A percentile compares a stretch with the other conserved stretches of the same genome.
phyloP scores from a whole-genome alignment of 192 early-diverging fungal genomes.

The Coemansia pectinata region DNA sequence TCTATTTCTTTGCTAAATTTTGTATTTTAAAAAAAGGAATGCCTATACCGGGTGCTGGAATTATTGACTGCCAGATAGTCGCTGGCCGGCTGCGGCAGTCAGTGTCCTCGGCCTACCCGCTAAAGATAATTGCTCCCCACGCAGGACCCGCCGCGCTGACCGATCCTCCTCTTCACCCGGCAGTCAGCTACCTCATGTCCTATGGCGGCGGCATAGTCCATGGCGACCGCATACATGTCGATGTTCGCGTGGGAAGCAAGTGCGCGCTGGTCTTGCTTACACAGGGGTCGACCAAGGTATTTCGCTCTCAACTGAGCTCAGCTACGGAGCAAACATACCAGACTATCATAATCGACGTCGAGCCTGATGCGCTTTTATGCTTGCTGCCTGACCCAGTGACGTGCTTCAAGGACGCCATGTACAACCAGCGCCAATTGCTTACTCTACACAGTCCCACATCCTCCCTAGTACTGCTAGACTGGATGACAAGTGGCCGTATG shows the following conservation, averaged over 20 bases:
- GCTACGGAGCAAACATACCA: slow-evolving; percentile 47
- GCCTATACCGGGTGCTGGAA: slow-evolving; percentile 38
- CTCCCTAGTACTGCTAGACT: slow-evolving; percentile 76
- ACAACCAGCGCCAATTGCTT: slow-evolving; percentile 64
- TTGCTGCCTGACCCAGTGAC: slow-evolving; percentile 80
- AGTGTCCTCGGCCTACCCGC: slow-evolving; percentile 44
- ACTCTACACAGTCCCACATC: slow-evolving; percentile 44
- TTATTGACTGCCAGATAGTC: slow-evolving; percentile 37
- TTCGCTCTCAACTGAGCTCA: slow-evolving; percentile 41
- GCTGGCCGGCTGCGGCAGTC: slow-evolving; percentile 33
- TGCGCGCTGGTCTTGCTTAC: slow-evolving; percentile 69
- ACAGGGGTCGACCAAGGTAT: slow-evolving; percentile 87
- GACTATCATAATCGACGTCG: slow-evolving; percentile 52
- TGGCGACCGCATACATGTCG: slow-evolving; percentile 64
- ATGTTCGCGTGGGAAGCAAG: slow-evolving; percentile 53
- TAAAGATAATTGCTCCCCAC: slow-evolving; percentile 53
- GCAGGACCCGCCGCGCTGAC: background rate
- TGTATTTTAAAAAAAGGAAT: slow-evolving; percentile 7
- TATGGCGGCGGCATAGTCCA: slow-evolving; percentile 80
- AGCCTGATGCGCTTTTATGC: slow-evolving; percentile 49
- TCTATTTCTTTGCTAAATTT: background rate
- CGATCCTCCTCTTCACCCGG: slow-evolving; percentile 6
- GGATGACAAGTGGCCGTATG: slow-evolving; percentile 78
- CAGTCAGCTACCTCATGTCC: slow-evolving; percentile 62
- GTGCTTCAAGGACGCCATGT: slow-evolving; percentile 67